Conservation (phyloP, 305 asterid species). For the Fraxinus floribunda region DNA sequence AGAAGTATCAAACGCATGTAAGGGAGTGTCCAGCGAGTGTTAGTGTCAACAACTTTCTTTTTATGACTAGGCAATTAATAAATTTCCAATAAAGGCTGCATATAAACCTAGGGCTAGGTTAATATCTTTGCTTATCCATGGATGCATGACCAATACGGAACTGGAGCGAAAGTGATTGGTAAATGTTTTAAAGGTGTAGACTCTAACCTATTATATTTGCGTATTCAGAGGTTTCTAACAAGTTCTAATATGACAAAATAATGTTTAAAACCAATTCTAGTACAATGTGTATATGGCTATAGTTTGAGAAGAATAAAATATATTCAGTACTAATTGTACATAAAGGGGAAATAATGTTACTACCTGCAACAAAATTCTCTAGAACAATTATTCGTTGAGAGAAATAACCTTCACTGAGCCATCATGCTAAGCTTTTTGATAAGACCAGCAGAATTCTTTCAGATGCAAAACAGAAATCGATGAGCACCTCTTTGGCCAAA, state of each 20-base stretch:
- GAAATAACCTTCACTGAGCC: conserved; percentile 12
- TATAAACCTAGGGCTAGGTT: neutral
- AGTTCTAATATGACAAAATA: neutral
- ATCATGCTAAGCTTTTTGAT: neutral
- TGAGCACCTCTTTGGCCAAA: neutral
- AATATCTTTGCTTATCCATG: neutral
- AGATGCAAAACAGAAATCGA: neutral
- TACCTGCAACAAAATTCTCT: conserved; percentile 21
- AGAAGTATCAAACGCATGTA: neutral
- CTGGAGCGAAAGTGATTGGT: neutral
- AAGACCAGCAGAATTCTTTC: conserved; percentile 13
- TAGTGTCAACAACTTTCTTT: neutral
- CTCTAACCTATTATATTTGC: neutral
- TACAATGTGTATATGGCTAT: neutral
- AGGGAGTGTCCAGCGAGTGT: neutral
- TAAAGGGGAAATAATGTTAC: conserved; percentile 2
- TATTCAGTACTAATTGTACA: neutral
- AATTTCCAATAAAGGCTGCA: neutral
- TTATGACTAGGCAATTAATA: neutral
- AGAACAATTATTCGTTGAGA: neutral
- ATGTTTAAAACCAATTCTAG: neutral
- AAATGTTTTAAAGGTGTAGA: neutral
- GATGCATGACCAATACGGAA: neutral
- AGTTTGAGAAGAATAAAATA: conserved; percentile 3
- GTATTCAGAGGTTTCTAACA: neutral